Base-by-base conservation (phyloP, 805 yeast genomes). In the Debaryomyces prosopidis region DNA sequence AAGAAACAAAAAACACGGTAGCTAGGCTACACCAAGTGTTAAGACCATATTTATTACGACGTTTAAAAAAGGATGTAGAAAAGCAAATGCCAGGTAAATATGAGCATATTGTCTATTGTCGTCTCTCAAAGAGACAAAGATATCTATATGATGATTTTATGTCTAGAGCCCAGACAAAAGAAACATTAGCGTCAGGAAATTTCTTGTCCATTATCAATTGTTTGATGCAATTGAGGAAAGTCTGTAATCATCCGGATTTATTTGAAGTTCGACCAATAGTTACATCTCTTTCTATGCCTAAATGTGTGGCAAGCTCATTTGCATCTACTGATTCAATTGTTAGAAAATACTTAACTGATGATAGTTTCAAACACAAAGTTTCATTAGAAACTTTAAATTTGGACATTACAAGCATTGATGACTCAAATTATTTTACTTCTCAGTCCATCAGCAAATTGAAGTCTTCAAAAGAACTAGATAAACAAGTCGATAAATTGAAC, bases 81-180 rank as follows among this genome's bases (percentile, higher is more conserved):
- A 90, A 92, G 59, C 99, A 94, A 66, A 94, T 94, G 99, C 99
- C 99, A 1, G 97, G 87, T 0, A 94, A 94, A 60, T 88, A 90
- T 63, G 99, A 94, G 63, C 99, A 94, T 63, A 84, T 94, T 47
- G 84, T 94, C 5, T 89, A 87, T 61, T 95, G 99, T 69, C 80
- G 96, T 20, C 69, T 94, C 37, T 90, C 97, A 1, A 90, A 94
- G 57, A 79, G 99, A 52, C 99, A 94, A 62, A 71, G 98, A 48
- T 87, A 81, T 57, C 67, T 94, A 44, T 94, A 94, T 58, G 99
- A 94, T 63, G 99, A 94, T 65, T 94, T 94, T 60, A 89, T 94
- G 96, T 87, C 97, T 1, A 76, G 99, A 51, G 96, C 99, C 6
- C 92, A 92, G 58, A 94, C 99, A 0, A 85, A 81, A 57, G 97